phyloP scores from a whole-genome alignment of 129 eudicot genomes.

The Helichrysum umbraculigerum region DNA sequence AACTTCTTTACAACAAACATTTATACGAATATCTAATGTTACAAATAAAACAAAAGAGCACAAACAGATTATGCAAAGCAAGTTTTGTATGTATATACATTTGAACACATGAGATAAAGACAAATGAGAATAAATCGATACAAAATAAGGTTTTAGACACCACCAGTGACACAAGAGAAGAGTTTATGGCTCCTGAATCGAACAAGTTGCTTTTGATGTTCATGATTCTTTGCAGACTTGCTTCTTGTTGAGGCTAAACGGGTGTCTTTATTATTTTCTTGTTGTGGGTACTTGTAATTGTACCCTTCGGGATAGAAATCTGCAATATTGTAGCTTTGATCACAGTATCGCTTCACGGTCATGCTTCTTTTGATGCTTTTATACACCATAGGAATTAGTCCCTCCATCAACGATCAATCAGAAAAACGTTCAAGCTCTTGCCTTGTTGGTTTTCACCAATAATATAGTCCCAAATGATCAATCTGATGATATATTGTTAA shows the following conservation, averaged over 20 bases:
- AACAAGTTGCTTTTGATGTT: slow-evolving; percentile 28
- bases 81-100: slow-evolving; percentile 18
- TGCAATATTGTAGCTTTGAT: slow-evolving; percentile 25
- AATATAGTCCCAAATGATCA: slow-evolving; percentile 2
- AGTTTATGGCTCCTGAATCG: slow-evolving; percentile 35
- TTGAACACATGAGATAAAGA: background rate
- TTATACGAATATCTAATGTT: background rate
- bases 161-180: slow-evolving; percentile 34
- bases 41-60: slow-evolving; percentile 19
- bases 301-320: slow-evolving; percentile 39
- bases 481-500: background rate
- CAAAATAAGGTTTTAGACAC: slow-evolving; percentile 17
- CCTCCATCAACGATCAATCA: slow-evolving; percentile 26
- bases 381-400: slow-evolving; percentile 30
- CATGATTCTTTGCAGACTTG: slow-evolving; percentile 21
- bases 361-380: slow-evolving; percentile 32
- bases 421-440: background rate
- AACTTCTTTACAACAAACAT: background rate
- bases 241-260: slow-evolving; percentile 20
- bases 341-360: slow-evolving; percentile 2
- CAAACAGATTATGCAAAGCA: background rate
- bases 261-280: background rate
- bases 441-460: background rate
- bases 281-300: slow-evolving; percentile 25
- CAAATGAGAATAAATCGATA: slow-evolving; percentile 2